These are phyloP conservation scores for Baudoinia panamericana DNA, from an alignment of 495 filamentous ascomycete species.

Conservation along the genomic window DNA sequence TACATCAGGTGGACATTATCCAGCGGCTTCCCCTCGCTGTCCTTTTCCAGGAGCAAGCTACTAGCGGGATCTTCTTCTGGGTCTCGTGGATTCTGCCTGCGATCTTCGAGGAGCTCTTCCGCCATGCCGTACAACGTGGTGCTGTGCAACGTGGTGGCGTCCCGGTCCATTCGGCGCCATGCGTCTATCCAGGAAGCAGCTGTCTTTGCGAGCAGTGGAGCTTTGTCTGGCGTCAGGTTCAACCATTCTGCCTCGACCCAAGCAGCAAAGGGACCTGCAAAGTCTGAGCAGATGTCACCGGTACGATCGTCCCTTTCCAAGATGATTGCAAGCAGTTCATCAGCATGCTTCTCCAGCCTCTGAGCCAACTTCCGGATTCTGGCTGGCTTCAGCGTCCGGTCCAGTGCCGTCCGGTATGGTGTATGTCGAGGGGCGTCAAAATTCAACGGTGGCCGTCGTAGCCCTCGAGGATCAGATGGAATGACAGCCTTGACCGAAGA, in stretches of 20 bases:
- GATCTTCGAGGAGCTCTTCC: background rate
- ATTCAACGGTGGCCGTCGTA: conserved; percentile 12
- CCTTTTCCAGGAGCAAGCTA: background rate
- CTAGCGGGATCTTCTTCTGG: background rate
- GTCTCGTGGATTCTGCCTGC: background rate
- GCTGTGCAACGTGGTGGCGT: background rate
- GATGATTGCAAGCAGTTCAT: too few species aligned
- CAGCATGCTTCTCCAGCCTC: background rate
- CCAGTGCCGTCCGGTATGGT: conserved; percentile 13
- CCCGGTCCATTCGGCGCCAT: conserved; percentile 10
- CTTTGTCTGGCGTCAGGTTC: conserved; percentile 7
- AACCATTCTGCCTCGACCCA: conserved; percentile 17
- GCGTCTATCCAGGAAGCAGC: conserved; percentile 14
- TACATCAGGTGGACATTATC: background rate
- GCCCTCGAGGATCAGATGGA: conserved; percentile 11
- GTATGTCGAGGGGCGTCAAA: conserved; percentile 12
- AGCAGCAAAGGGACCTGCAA: conserved; percentile 10
- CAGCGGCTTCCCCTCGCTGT: background rate
- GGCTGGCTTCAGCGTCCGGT: conserved; percentile 10
- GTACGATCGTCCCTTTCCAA: too few species aligned
- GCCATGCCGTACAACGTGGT: background rate
- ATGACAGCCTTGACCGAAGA: conserved; percentile 15
- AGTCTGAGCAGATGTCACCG: conserved; percentile 8
- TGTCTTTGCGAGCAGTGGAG: conserved; percentile 10
- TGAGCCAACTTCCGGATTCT: conserved; percentile 2